Percentiles rank a stretch among this genome's conserved stretches.
These are phyloP conservation scores for Syncephalastrum racemosum DNA, from an alignment of 371 early-diverging fungal genomes.

Conservation along the genomic window DNA sequence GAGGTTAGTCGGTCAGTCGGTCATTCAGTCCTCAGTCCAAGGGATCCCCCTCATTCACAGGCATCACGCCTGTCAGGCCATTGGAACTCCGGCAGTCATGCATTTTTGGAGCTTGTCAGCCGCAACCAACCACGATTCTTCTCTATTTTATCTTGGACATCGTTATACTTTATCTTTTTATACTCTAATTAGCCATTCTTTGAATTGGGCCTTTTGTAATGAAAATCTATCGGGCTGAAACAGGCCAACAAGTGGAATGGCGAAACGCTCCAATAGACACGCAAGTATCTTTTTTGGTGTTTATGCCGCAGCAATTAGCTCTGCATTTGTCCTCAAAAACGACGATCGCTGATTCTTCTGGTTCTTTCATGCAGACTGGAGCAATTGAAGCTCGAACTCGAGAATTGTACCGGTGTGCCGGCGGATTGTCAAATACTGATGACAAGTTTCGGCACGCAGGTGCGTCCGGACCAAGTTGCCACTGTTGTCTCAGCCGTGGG, in stretches of 20 bases:
- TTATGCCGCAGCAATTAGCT: neutral
- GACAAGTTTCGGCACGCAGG: slow-evolving; percentile 59
- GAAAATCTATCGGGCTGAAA: slow-evolving; percentile 67
- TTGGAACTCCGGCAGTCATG: no score
- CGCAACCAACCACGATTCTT: no score
- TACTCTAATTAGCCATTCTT: no score
- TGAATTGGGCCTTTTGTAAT: slow-evolving; percentile 19
- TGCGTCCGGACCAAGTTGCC: slow-evolving; percentile 50
- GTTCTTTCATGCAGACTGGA: slow-evolving; percentile 41
- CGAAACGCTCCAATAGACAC: slow-evolving; percentile 17
- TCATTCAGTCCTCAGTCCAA: no score
- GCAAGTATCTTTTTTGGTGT: slow-evolving; percentile 16
- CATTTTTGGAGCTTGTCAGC: no score
- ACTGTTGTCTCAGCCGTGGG: slow-evolving; percentile 51
- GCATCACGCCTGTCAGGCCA: no score
- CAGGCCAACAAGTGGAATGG: slow-evolving; percentile 54
- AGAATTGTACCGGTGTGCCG: slow-evolving; percentile 50
- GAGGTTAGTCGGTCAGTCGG: no score
- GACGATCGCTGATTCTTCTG: neutral
- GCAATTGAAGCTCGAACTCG: slow-evolving; percentile 48
- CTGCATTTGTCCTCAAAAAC: neutral
- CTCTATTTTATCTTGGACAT: no score
- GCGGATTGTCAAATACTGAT: slow-evolving; percentile 57
- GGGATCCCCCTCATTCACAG: no score
- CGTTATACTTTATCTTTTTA: no score